These are phyloP conservation scores for Tympanopsis confertula DNA, from an alignment of 2,329 filamentous ascomycete genomes.

Conservation along the genomic window DNA sequence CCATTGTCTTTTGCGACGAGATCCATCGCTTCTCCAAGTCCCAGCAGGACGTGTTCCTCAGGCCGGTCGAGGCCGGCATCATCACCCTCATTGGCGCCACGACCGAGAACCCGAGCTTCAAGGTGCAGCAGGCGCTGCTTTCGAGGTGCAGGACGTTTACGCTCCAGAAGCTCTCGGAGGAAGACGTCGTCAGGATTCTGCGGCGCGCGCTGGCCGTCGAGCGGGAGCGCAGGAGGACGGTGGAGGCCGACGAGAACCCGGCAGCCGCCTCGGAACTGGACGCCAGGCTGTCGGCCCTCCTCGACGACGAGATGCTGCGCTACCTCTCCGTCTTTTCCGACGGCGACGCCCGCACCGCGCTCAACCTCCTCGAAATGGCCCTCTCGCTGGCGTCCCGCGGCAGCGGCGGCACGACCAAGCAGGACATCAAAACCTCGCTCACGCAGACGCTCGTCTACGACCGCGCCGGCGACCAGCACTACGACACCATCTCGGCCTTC, in stretches of 20 bases:
- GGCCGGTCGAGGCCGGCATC: slow-evolving; percentile 79
- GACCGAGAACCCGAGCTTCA: slow-evolving; percentile 93
- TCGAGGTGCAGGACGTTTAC: slow-evolving; percentile 88
- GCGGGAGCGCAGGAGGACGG: slow-evolving; percentile 20
- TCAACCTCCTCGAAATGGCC: slow-evolving; percentile 85
- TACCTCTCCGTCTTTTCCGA: slow-evolving; percentile 83
- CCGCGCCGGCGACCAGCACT: slow-evolving; percentile 88
- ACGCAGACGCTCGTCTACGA: slow-evolving; percentile 94
- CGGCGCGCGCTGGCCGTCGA: slow-evolving; percentile 61
- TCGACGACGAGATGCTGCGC: slow-evolving; percentile 64
- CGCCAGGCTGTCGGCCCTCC: slow-evolving; percentile 34
- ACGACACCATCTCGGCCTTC: slow-evolving; percentile 92
- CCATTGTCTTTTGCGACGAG: slow-evolving; percentile 96
- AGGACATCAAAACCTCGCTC: slow-evolving; percentile 67
- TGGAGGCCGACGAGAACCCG: neutral
- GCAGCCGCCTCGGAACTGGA: slow-evolving; percentile 23
- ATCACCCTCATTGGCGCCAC: slow-evolving; percentile 90
- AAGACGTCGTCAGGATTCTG: slow-evolving; percentile 64
- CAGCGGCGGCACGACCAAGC: slow-evolving; percentile 47
- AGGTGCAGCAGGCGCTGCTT: slow-evolving; percentile 75
- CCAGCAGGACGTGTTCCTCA: slow-evolving; percentile 90
- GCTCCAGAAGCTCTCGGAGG: slow-evolving; percentile 59
- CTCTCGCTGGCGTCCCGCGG: slow-evolving; percentile 61
- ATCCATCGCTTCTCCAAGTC: slow-evolving; percentile 84
- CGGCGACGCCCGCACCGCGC: slow-evolving; percentile 81